Evolutionary conservation across 768 basidiomycete species (phyloP), one percentile per base, ranked within the genome.

Genomic region (Leccinellum rugosiceps): DNA sequence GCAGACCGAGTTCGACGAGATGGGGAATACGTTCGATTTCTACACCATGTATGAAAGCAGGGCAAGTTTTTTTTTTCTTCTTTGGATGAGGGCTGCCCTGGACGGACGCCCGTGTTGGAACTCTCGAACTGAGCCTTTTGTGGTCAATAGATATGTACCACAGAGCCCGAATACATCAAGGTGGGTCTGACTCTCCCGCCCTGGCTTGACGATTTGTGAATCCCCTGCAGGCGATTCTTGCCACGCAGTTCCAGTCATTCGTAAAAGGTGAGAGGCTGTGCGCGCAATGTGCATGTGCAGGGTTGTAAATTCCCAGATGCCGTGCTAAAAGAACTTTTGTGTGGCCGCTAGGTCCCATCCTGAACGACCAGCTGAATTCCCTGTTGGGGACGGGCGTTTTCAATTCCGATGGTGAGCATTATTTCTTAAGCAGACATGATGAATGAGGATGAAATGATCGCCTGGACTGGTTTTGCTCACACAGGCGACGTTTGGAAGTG

Each of bases 151-250:
- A 65, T 78, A 25, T 57, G 66, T 43, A 78, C 77, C 0, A 56
- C 38, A 0, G 77, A 78, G 38, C 77, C 78, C 4, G 76, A 77
- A 28, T 63, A 77, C 32, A 57, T 75, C 64, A 77, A 79, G 69
- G 14, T 23, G 13, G 21, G 44, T 45, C n/a, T 19, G 43, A 44
- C 34, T n/a, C 4, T 25, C 25, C 25, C 2, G 25, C 25, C 25
- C 4, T 4, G 25, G 25, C 25, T 25, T 25, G 25, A 25, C 25
- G 25, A 4, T 11, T 54, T n/a, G 21, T 31, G n/a, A 32, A 32
- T 32, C 55, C n/a, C 41, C 41, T 19, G n/a, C 50, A 77, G 76
- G 64, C 69, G 3, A 71, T 76, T 61, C 62, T 79, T 3, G 67
- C 75, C 2, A 75, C 75, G 0, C 67, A 78, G 23, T 76, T 78